Percentiles rank a stretch among this genome's conserved stretches.
Evolutionary conservation across 805 yeast genomes (phyloP).

Genomic region (Saccharomycopsis guyanensis): DNA sequence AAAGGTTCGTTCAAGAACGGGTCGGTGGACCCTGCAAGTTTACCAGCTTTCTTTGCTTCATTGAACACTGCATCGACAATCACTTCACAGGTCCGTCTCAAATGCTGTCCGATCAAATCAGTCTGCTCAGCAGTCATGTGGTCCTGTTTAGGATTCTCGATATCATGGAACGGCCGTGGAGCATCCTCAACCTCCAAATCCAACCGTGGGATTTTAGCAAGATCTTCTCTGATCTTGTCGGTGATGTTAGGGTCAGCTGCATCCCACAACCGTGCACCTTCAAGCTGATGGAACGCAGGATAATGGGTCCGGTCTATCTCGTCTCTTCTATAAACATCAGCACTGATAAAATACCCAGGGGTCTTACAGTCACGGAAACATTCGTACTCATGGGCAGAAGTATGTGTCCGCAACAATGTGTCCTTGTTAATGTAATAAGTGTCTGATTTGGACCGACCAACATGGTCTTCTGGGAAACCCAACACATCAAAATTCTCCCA

Average conservation of each 20-base stretch:
- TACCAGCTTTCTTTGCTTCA: conserved; percentile 52
- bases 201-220: conserved; percentile 30
- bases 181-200: conserved; percentile 76
- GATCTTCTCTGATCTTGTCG: conserved; percentile 47
- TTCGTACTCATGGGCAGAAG: conserved; percentile 92
- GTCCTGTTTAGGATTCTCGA: conserved; percentile 70
- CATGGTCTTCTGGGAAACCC: conserved; percentile 88
- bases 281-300: conserved; percentile 97
- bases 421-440: conserved; percentile 81
- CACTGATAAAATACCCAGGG: conserved; percentile 90
- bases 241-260: conserved; percentile 29
- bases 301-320: conserved; percentile 94
- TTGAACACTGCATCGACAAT: conserved; percentile 77
- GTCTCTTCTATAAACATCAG: conserved; percentile 94
- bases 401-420: conserved; percentile 78
- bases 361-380: conserved; percentile 48
- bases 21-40: conserved; percentile 49
- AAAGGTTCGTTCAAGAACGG: conserved; percentile 66
- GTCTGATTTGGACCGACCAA: conserved; percentile 87
- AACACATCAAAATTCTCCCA: conserved; percentile 84
- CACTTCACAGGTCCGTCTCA: conserved; percentile 80
- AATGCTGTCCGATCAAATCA: conserved; percentile 61
- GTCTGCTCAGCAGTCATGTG: conserved; percentile 67
- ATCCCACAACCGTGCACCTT: conserved; percentile 87
- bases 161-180: conserved; percentile 41